Conservation (phyloP, 164 flowering plant species). For the Macadamia integrifolia region DNA sequence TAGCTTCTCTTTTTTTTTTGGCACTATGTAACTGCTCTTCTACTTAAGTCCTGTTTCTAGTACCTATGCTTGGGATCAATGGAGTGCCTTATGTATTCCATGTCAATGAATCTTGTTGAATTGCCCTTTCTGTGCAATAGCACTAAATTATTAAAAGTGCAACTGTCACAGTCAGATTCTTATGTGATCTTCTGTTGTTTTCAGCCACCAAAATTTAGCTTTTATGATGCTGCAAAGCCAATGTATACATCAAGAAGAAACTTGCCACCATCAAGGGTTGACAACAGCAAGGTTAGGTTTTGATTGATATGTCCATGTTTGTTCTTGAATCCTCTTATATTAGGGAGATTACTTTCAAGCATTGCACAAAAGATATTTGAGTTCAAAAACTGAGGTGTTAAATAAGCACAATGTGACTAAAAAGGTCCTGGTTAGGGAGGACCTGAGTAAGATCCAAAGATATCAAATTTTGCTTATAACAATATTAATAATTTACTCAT, state of each 20-base stretch:
- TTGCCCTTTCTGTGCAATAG: no score
- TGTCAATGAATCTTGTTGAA: no score
- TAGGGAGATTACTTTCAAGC: neutral
- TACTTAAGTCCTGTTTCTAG: no score
- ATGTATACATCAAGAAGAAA: conserved; percentile 93
- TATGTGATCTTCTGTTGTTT: conserved; percentile 2
- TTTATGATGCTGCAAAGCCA: conserved; percentile 86
- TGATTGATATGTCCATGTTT: neutral
- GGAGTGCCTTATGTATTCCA: no score
- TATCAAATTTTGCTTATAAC: neutral
- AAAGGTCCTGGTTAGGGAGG: no score
- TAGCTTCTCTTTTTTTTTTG: neutral
- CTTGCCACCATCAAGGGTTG: conserved; percentile 79
- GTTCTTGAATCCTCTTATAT: neutral
- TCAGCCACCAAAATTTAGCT: conserved; percentile 91
- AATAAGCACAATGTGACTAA: no score
- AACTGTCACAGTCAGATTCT: no score
- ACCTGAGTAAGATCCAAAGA: no score
- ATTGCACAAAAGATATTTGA: neutral
- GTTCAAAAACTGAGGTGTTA: neutral
- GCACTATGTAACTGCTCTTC: neutral
- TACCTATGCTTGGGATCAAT: no score
- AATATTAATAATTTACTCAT: neutral
- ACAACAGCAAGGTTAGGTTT: conserved; percentile 67
- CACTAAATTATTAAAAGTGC: no score